Evolutionary conservation across 805 yeast species (phyloP), one percentile per base, ranked within the genome.

Genomic region (Suhomyces sp.): DNA sequence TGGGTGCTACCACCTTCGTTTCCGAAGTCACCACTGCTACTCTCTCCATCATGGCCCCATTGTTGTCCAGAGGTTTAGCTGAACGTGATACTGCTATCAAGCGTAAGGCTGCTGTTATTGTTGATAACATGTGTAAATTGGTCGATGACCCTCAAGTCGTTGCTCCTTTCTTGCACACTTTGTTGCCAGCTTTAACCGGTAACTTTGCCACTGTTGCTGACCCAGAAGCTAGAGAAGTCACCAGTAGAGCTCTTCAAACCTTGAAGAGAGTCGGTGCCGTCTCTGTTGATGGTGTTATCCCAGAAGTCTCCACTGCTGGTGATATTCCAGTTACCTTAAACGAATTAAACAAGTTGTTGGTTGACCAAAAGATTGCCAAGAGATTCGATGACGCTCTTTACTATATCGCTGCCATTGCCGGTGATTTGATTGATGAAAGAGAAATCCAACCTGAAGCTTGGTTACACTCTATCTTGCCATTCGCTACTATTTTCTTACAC

Each of bases 121-220:
- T 91, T 62, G 99, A 93, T 73, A 93, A 93, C 95, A 93, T 93
- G 99, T 93, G 98, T 86, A 93, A 93, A 76, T 87, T 93, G 73
- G 99, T 93, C 77, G 98, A 93, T 68, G 98, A 93, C 70, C 98
- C 98, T 58, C 98, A 93, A 77, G 95, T 93, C 65, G 95, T 93
- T 74, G 99, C 98, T 78, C 98, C 99, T 54, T 93, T 93, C 87
- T 76, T 93, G 83, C 76, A 77, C 73, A 85, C 83, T 67, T 81
- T 93, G 63, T 84, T 88, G 78, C 99, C 99, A 68, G 86, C 96
- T 63, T 79, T 93, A 72, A 87, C 87, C 82, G 70, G 81, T 67
- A 93, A 93, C 86, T 81, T 83, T 76, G 74, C 85, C 63, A 88
- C 86, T 77, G 90, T 93, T 75, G 98, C 98, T 71, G 98, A 93